These are phyloP conservation scores for Amaranthus palmeri DNA, from an alignment of 148 eudicot genomes.

Conservation along the genomic window DNA sequence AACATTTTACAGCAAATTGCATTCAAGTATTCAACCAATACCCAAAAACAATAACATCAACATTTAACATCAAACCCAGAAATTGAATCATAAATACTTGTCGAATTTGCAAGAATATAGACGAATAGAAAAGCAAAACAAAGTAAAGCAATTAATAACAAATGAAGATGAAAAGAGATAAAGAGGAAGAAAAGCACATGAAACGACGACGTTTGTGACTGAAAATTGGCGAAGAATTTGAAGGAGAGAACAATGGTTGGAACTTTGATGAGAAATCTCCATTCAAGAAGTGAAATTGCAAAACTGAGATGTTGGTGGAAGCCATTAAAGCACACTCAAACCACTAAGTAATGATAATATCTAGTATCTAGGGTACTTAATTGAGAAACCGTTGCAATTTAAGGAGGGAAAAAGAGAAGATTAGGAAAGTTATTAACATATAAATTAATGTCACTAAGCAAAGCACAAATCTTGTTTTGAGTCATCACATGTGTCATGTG, in stretches of 20 bases:
- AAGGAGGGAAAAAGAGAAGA: too few species aligned
- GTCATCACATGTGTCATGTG: too few species aligned
- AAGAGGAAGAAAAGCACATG: constrained; percentile 16
- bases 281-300: constrained; percentile 14
- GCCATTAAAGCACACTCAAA: constrained; percentile 17
- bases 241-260: constrained; percentile 18
- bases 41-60: not conserved
- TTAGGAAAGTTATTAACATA: too few species aligned
- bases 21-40: constrained; percentile 1
- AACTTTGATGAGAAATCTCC: constrained; percentile 28
- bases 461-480: too few species aligned
- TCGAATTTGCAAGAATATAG: not conserved
- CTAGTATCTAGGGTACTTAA: too few species aligned
- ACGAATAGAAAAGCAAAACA: not conserved
- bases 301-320: constrained; percentile 15
- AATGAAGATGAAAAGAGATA: not conserved
- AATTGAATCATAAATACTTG: not conserved
- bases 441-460: too few species aligned
- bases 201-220: constrained; percentile 25
- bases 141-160: not conserved
- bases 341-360: too few species aligned
- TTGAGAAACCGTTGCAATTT: too few species aligned
- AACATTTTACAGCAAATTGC: constrained; percentile 4
- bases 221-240: constrained; percentile 9
- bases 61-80: not conserved